phyloP scores from a whole-genome alignment of 2,329 filamentous ascomycete species.

The Kalaharituber pfeilii region DNA sequence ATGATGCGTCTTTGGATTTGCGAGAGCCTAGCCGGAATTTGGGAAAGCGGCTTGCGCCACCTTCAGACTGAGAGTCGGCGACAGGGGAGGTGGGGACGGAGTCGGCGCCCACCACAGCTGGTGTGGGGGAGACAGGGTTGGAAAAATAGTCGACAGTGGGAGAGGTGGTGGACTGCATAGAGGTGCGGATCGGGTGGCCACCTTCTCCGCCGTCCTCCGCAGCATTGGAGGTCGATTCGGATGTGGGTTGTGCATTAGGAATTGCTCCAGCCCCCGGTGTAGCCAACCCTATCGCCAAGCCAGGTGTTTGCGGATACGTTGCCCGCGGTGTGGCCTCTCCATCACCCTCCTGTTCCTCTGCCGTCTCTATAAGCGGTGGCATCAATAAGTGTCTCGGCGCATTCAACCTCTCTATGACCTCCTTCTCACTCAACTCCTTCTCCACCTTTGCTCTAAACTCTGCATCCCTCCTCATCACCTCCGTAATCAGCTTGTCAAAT shows the following conservation, averaged over 20 bases:
- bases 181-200: conserved; percentile 24
- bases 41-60: conserved; percentile 25
- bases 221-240: too few species aligned
- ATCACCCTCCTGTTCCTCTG: too few species aligned
- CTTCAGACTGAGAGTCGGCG: conserved; percentile 31
- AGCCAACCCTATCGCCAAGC: conserved; percentile 59
- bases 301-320: conserved; percentile 57
- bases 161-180: conserved; percentile 13
- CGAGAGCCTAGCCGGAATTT: conserved; percentile 49
- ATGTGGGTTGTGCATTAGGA: too few species aligned
- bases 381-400: background rate
- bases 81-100: conserved; percentile 33
- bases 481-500: conserved; percentile 74
- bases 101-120: conserved; percentile 32
- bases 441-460: conserved; percentile 52
- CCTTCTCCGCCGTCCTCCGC: conserved; percentile 31
- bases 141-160: conserved; percentile 57
- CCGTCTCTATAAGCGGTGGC: too few species aligned
- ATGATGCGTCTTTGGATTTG: conserved; percentile 55
- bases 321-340: conserved; percentile 36
- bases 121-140: conserved; percentile 34
- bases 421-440: conserved; percentile 41
- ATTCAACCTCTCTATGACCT: conserved; percentile 23
- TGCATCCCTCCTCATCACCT: conserved; percentile 72
- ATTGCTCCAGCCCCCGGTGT: conserved; percentile 47